phyloP scores from a whole-genome alignment of 345 rosid species.

The Corymbia maculata region DNA sequence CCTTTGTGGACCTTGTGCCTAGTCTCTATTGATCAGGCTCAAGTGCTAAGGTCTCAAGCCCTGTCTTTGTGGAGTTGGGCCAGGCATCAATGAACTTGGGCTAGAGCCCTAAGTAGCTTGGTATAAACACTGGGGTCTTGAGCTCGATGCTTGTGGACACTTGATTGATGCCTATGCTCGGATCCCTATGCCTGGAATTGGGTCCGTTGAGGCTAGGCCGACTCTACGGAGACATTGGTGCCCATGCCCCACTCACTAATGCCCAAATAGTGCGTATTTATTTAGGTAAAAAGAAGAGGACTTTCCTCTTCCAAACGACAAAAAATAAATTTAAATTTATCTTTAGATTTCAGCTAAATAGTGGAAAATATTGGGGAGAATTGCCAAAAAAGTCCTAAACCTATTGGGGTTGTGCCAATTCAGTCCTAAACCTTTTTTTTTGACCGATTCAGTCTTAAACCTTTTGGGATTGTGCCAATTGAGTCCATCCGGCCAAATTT shows the following conservation, averaged over 20 bases:
- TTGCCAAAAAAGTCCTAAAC: no score
- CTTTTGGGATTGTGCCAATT: no score
- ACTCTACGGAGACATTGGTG: neutral
- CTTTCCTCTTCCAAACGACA: neutral
- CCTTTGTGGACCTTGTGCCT: neutral
- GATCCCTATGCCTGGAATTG: neutral
- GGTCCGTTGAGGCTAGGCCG: neutral
- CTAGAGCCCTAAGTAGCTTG: neutral
- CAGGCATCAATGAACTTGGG: neutral
- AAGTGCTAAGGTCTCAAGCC: neutral
- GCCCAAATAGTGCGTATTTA: neutral
- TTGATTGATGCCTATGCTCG: accelerated
- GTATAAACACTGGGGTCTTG: neutral
- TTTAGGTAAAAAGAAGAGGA: neutral
- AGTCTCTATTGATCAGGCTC: neutral
- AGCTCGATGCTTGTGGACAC: neutral
- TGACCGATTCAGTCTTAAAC: no score
- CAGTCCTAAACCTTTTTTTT: no score
- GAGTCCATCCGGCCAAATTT: no score
- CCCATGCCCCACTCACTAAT: neutral
- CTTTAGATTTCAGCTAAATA: neutral
- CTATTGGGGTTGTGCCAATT: no score
- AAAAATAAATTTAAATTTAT: neutral
- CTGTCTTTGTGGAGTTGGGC: neutral
- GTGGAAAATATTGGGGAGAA: neutral